Conservation (phyloP, 2,329 filamentous ascomycete genomes). For the Cercospora citrullina region DNA sequence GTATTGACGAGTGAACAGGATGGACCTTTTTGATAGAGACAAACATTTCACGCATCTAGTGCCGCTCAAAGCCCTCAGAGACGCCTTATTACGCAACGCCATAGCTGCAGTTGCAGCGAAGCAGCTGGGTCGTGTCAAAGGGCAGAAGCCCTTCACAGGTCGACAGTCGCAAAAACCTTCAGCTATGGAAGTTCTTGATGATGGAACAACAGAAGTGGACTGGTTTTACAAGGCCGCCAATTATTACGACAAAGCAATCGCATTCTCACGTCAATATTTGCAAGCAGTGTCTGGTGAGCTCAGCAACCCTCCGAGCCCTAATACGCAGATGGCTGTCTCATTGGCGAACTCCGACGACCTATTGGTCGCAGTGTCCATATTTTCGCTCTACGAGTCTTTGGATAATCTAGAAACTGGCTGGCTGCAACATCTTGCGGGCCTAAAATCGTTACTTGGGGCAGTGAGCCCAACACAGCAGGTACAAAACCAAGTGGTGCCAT, state of each 20-base stretch:
- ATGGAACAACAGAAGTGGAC: constrained; percentile 48
- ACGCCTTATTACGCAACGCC: constrained; percentile 54
- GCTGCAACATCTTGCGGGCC: constrained; percentile 60
- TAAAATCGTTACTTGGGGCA: constrained; percentile 61
- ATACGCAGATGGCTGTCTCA: constrained; percentile 27
- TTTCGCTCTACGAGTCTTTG: constrained; percentile 66
- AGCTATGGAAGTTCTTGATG: constrained; percentile 55
- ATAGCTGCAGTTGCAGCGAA: constrained; percentile 64
- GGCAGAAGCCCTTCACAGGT: constrained; percentile 52
- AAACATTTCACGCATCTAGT: constrained; percentile 63
- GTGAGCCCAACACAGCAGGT: constrained; percentile 33
- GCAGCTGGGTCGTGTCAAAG: constrained; percentile 57
- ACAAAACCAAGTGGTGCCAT: constrained; percentile 46
- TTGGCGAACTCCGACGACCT: constrained; percentile 58
- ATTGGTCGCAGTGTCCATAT: constrained; percentile 63
- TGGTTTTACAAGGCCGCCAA: constrained; percentile 62
- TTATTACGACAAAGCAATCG: constrained; percentile 56
- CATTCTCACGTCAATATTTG: constrained; percentile 52
- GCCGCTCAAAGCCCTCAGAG: constrained; percentile 56
- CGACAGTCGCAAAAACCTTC: constrained; percentile 51
- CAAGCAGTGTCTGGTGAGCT: constrained; percentile 37
- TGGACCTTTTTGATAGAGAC: constrained; percentile 57
- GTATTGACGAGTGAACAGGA: constrained; percentile 33
- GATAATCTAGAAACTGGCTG: constrained; percentile 63
- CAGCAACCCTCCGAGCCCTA: constrained; percentile 29